A percentile compares a stretch with the other conserved stretches of the same genome.
phyloP scores from a whole-genome alignment of 2,329 filamentous ascomycete species.

The Epichloe glyceriae region DNA sequence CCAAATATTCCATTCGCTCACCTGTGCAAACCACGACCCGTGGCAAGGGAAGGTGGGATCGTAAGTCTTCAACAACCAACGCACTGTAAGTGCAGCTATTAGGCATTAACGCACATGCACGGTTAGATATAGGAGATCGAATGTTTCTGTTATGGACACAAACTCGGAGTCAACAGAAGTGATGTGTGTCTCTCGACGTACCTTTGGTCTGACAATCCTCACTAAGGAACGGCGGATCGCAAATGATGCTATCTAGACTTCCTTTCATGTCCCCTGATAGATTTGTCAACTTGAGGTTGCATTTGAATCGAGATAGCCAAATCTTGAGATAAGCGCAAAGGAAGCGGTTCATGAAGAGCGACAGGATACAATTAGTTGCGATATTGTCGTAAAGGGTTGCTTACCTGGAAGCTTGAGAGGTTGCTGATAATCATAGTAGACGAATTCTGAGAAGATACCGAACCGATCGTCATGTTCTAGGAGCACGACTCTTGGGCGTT shows the following conservation, averaged over 20 bases:
- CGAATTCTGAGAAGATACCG: slow-evolving; percentile 58
- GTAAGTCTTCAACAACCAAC: slow-evolving; percentile 49
- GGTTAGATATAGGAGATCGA: background rate
- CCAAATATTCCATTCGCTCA: slow-evolving; percentile 56
- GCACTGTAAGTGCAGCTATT: slow-evolving; percentile 56
- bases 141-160: background rate
- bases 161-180: background rate
- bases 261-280: slow-evolving; percentile 43
- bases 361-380: background rate
- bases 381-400: slow-evolving; percentile 6
- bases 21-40: slow-evolving; percentile 60
- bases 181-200: slow-evolving; percentile 18
- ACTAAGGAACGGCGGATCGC: slow-evolving; percentile 68
- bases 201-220: slow-evolving; percentile 72
- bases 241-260: slow-evolving; percentile 54
- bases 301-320: background rate
- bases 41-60: slow-evolving; percentile 8
- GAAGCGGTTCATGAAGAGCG: background rate
- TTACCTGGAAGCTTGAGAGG: slow-evolving; percentile 51
- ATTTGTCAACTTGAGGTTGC: background rate
- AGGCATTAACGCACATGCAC: background rate
- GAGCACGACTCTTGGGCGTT: slow-evolving; percentile 45
- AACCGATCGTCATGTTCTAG: slow-evolving; percentile 68
- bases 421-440: slow-evolving; percentile 60
- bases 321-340: background rate